Percentiles rank a stretch among this genome's conserved stretches.
Conservation (phyloP, 345 rosid genomes). For the Euphorbia lathyris region DNA sequence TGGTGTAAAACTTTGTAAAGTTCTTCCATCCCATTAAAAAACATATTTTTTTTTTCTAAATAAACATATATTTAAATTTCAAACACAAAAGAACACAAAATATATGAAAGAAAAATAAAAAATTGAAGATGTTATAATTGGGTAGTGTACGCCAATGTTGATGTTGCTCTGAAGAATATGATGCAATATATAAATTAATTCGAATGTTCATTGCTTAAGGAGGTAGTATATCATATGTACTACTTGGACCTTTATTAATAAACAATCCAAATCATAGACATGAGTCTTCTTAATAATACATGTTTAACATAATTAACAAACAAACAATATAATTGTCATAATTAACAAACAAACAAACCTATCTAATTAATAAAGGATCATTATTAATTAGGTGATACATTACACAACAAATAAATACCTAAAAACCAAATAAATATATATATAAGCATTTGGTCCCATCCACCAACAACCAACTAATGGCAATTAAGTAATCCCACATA, state of each 20-base stretch:
- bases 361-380: slow-evolving; percentile 22
- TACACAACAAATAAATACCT: slow-evolving; percentile 31
- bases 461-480: slow-evolving; percentile 41
- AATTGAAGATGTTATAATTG: neutral
- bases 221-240: neutral
- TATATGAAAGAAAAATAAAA: neutral
- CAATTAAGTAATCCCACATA: slow-evolving; percentile 22
- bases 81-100: neutral
- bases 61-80: neutral
- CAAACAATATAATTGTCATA: neutral
- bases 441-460: slow-evolving; percentile 21
- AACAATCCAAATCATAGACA: slow-evolving; percentile 16
- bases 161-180: slow-evolving; percentile 14
- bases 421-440: neutral
- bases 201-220: slow-evolving; percentile 12
- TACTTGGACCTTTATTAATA: slow-evolving; percentile 6
- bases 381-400: slow-evolving; percentile 29
- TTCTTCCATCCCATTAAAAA: too few species aligned
- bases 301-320: neutral
- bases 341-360: neutral
- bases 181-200: neutral
- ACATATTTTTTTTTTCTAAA: too few species aligned
- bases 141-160: neutral
- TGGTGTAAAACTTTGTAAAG: too few species aligned
- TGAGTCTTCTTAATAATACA: neutral